Base-by-base conservation (phyloP, 345 rosid genomes). In the Ceriops decandra region DNA sequence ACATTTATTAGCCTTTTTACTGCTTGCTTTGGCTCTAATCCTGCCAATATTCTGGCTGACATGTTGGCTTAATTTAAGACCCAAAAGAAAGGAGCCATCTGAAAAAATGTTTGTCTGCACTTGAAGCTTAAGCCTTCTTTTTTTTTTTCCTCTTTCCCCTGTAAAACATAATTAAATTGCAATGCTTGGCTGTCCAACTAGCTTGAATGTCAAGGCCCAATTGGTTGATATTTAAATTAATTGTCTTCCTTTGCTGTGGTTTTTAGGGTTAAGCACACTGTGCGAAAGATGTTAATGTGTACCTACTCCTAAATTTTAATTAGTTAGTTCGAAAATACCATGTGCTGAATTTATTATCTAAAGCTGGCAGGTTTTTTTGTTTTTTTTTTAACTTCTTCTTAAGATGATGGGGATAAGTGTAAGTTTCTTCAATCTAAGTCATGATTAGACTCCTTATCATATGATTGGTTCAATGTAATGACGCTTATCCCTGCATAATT, bases 321-420 rank as follows among this genome's bases (percentile, higher is more conserved):
- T 35, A 35, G 1, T 35, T 35, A 35, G 10, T 35, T 9, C 8
- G 10, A 7, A 35, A 35, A 35, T 6, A 7, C 8, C 10, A 1
- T 6, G 1, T 35, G 10, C 2, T 35, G 42, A 35, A 35, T 63
- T 30, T 51, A 56, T 62, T 68, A 63, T 52, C 54, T 67, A 70
- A 7, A n/a, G 73, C 49, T 1, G 58, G 69, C 52, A 42, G 63
- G 52, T 71, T 85, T 70, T 77, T 82, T 74, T 4, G 0, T 74
- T 4, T 31, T 31, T 5, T 31, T 31, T 31, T 31, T 31, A 31
- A 32, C 53, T 63, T 72, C 68, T 63, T 71, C 65, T 47, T 49
- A 65, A 81, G 85, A 77, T 86, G 85, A 77, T 86, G 66, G 82
- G 79, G 78, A 68, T 70, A 64, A 22, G 75, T 64, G 75, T 64